Base-by-base conservation (phyloP, 192 early-diverging fungal species). In the Podila clonocystis region DNA sequence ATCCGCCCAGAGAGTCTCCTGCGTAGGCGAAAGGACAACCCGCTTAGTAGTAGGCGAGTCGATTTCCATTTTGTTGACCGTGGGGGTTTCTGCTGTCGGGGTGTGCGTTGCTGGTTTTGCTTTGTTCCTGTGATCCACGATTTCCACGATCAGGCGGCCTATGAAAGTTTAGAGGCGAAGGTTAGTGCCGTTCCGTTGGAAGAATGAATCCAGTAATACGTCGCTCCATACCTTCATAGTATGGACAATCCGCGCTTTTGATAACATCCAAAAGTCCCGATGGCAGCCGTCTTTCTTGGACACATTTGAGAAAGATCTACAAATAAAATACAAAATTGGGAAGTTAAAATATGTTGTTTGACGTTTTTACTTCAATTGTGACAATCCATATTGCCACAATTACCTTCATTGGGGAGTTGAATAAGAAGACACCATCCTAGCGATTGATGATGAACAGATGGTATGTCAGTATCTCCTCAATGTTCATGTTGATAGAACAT, bases 241-340 rank as follows among this genome's bases (percentile, higher is more conserved):
- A 86, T 3, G 82, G 74, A 57, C 87, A 89, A 29, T 88, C 82
- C 22, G 90, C 88, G 62, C 86, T 83, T 12, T 89, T 84, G 36
- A 94, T 87, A 24, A 94, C 87, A 58, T 94, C 92, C 58, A 91
- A 87, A 13, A 94, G 73, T 71, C 91, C 91, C 7, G 89, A 82
- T 0, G 92, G 92, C 22, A 94, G 58, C 71, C 68, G 66, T 60
- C 73, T 78, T 38, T 88, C 84, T 63, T 88, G 84, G 36, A 88
- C 75, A 50, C 72, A 85, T 58, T 82, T 76, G 29, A 88, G 68
- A 62, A 88, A 88, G 49, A 86, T 86, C 85, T 88, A 78, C 17
- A 33, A 12, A 30, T 9, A 9, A 22, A 45, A 58, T 64, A 22
- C 52, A 19, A 59, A 57, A 28, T 33, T 50, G 59, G 8, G 11